These are phyloP conservation scores for Hemerocallis citrina DNA, from an alignment of 106 monocot genomes.

Conservation along the genomic window DNA sequence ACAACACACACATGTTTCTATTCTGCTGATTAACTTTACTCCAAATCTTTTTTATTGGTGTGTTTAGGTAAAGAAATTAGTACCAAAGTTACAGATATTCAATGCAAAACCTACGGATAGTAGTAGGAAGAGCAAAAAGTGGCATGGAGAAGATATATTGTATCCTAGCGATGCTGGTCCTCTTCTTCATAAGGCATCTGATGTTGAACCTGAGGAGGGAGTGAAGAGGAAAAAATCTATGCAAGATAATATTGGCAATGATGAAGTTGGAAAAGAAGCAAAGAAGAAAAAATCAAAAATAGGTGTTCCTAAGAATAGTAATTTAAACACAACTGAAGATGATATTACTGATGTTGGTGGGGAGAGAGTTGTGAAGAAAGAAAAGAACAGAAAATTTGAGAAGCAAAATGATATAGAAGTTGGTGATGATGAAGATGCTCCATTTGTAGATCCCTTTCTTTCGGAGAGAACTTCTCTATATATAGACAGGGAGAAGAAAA, in stretches of 20 bases:
- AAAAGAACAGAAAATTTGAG: conserved; percentile 8
- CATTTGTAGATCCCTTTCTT: background rate
- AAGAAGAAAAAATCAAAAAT: conserved; percentile 2
- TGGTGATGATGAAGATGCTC: conserved; percentile 28
- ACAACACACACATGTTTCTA: too few relatives aligned
- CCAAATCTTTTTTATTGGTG: background rate
- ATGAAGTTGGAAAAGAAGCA: conserved; percentile 4
- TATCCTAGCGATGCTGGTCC: conserved; percentile 1
- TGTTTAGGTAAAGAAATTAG: conserved; percentile 50
- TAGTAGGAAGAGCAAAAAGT: conserved; percentile 8
- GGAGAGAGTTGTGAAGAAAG: background rate
- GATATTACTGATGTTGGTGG: background rate
- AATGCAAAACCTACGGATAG: conserved; percentile 63
- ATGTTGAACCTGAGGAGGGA: conserved; percentile 13
- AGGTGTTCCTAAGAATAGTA: background rate
- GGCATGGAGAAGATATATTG: conserved; percentile 4
- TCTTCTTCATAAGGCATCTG: background rate
- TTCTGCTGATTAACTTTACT: background rate
- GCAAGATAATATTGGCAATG: background rate
- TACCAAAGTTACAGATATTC: conserved; percentile 61
- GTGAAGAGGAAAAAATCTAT: conserved; percentile 30
- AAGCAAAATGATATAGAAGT: conserved; percentile 12
- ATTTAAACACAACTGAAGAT: background rate
- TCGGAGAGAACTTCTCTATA: background rate
- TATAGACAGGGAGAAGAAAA: background rate